phyloP scores from a whole-genome alignment of 164 flowering plant genomes.

The Vitis rupestris region DNA sequence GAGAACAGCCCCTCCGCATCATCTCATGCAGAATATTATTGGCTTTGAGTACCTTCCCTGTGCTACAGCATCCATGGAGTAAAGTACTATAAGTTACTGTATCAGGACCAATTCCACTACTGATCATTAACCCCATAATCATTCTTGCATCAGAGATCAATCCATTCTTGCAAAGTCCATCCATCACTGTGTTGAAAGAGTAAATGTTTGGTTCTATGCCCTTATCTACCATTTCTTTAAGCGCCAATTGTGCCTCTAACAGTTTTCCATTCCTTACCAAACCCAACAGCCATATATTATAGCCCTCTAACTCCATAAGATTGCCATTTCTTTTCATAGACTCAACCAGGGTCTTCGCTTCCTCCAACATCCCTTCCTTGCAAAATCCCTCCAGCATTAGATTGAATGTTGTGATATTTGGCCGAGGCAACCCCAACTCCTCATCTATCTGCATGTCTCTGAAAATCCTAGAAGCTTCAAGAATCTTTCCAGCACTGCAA shows the following conservation, averaged over 20 bases:
- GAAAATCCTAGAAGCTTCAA: constrained; percentile 79
- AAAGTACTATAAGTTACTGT: constrained; percentile 68
- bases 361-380: constrained; percentile 68
- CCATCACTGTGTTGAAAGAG: constrained; percentile 72
- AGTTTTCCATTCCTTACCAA: constrained; percentile 69
- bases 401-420: constrained; percentile 65
- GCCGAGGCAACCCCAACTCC: constrained; percentile 69
- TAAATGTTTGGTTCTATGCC: constrained; percentile 57
- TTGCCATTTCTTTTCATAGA: constrained; percentile 49
- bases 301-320: constrained; percentile 52
- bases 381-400: constrained; percentile 78
- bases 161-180: constrained; percentile 79
- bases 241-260: constrained; percentile 53
- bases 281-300: constrained; percentile 79
- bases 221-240: constrained; percentile 66
- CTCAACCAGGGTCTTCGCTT: constrained; percentile 58
- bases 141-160: constrained; percentile 74
- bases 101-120: constrained; percentile 61
- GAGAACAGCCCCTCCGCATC: constrained; percentile 57
- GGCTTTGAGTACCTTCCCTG: constrained; percentile 62
- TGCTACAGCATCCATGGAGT: constrained; percentile 72
- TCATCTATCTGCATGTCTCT: constrained; percentile 77
- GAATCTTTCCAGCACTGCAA: constrained; percentile 64
- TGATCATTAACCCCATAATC: constrained; percentile 59
- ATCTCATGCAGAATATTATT: constrained; percentile 64